phyloP scores from a whole-genome alignment of 2,329 filamentous ascomycete genomes.

The Golovinomyces cichoracearum region DNA sequence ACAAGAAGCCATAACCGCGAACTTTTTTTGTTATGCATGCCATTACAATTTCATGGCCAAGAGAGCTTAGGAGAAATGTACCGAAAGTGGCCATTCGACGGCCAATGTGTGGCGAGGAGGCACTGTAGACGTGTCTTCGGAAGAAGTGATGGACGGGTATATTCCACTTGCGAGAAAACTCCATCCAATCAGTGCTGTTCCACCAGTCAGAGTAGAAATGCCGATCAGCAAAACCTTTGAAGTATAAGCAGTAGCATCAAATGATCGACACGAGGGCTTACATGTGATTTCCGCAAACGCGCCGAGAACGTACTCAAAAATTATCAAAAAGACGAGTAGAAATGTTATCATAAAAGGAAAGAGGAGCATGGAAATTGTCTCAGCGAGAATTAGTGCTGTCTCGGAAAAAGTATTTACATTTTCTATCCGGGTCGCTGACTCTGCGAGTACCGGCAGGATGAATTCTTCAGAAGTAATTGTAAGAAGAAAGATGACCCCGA shows the following conservation, averaged over 20 bases:
- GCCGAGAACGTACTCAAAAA: conserved; percentile 89
- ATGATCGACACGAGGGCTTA: conserved; percentile 3
- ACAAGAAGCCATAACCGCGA: conserved; percentile 72
- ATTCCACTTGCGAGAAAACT: conserved; percentile 93
- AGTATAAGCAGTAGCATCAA: conserved; percentile 1
- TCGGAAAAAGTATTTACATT: conserved; percentile 26
- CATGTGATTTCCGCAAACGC: conserved; percentile 83
- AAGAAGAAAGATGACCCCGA: conserved; percentile 87
- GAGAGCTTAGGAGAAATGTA: conserved; percentile 70
- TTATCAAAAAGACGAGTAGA: conserved; percentile 84
- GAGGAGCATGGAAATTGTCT: conserved; percentile 71
- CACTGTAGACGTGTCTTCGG: conserved; percentile 76
- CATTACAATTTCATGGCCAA: conserved; percentile 90
- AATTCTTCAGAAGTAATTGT: conserved; percentile 84
- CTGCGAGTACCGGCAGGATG: conserved; percentile 66
- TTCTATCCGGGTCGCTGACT: conserved; percentile 33
- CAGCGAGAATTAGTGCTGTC: conserved; percentile 51
- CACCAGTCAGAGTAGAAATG: conserved; percentile 71
- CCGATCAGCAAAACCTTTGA: conserved; percentile 48
- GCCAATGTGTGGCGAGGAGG: conserved; percentile 51
- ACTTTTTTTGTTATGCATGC: conserved; percentile 95
- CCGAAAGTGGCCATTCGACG: conserved; percentile 56
- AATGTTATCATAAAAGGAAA: conserved; percentile 97
- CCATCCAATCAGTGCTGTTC: conserved; percentile 71
- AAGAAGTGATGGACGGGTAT: conserved; percentile 94